Evolutionary conservation across 768 basidiomycete species (phyloP).

Genomic region (Cytidiella melzeri): DNA sequence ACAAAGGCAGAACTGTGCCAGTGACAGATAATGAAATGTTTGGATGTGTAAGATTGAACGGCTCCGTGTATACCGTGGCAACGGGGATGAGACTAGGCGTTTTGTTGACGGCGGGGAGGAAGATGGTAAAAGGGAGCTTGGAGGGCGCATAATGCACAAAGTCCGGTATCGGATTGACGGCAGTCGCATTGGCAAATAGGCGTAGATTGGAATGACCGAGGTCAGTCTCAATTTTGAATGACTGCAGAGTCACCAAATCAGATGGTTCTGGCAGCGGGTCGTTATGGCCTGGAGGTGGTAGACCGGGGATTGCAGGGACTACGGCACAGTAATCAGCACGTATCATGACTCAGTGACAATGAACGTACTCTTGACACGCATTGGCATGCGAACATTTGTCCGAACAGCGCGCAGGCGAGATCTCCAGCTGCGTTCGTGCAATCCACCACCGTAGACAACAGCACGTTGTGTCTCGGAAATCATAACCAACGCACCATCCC

Average conservation of each 20-base stretch:
- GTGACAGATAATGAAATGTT: constrained; percentile 56
- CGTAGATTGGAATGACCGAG: constrained; percentile 18
- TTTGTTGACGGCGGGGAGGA: constrained; percentile 33
- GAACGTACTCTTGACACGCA: constrained; percentile 51
- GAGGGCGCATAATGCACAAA: constrained; percentile 46
- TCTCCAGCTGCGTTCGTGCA: constrained; percentile 43
- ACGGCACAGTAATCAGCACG: constrained; percentile 33
- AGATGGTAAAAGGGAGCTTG: constrained; percentile 56
- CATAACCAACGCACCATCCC: constrained; percentile 40
- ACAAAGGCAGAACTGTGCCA: constrained; percentile 53
- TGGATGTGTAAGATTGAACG: constrained; percentile 59
- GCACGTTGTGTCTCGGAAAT: constrained; percentile 37
- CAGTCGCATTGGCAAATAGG: constrained; percentile 44
- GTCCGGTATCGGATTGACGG: constrained; percentile 51
- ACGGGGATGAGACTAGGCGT: constrained; percentile 33
- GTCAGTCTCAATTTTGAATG: constrained; percentile 41
- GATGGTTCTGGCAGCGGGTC: constrained; percentile 45
- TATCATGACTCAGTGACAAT: constrained; percentile 2
- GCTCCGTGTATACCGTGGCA: constrained; percentile 46
- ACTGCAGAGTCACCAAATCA: constrained; percentile 53
- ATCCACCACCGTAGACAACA: constrained; percentile 45
- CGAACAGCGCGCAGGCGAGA: constrained; percentile 33
- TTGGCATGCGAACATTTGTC: constrained; percentile 36
- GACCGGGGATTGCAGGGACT: constrained; percentile 49
- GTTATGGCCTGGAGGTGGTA: constrained; percentile 52